These are phyloP conservation scores for Beta macrorhiza DNA, from an alignment of 179 eudicot species.

Conservation along the genomic window DNA sequence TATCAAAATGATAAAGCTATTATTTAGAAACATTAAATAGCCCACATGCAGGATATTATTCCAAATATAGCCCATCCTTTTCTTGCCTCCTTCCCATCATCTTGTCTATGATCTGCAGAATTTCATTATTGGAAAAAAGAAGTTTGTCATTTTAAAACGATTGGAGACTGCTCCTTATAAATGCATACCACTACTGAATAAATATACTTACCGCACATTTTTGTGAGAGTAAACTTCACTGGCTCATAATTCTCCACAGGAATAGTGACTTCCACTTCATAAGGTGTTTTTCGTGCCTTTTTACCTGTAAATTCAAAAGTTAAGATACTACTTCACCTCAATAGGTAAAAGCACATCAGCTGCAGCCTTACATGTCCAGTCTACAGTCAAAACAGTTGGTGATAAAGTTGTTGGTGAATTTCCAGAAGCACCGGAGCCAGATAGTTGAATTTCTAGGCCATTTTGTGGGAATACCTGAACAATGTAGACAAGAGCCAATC, in stretches of 20 bases:
- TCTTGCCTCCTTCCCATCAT: slow-evolving; percentile 42
- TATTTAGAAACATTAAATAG: background rate
- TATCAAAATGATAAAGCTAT: background rate
- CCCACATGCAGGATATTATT: slow-evolving; percentile 72
- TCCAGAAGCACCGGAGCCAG: slow-evolving; percentile 82
- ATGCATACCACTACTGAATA: background rate
- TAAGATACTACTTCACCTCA: slow-evolving; percentile 16
- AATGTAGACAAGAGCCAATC: background rate
- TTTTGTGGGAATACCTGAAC: slow-evolving; percentile 63
- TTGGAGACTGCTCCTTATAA: background rate
- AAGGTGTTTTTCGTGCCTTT: slow-evolving; percentile 54
- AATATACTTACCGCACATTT: slow-evolving; percentile 65
- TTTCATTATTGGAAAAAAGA: slow-evolving; percentile 12
- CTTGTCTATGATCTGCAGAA: slow-evolving; percentile 55
- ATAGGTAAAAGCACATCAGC: background rate
- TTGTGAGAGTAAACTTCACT: slow-evolving; percentile 72
- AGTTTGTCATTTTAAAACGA: slow-evolving; percentile 8
- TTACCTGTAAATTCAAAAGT: slow-evolving; percentile 53
- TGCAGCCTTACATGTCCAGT: slow-evolving; percentile 78
- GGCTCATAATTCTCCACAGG: slow-evolving; percentile 76
- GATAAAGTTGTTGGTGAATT: slow-evolving; percentile 84
- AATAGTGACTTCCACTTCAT: slow-evolving; percentile 73
- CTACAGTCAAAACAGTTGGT: slow-evolving; percentile 60
- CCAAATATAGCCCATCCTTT: slow-evolving; percentile 94
- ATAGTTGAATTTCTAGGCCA: slow-evolving; percentile 74